Evolutionary conservation across 75 land plant genomes (phyloP).

Genomic region (Cupressus sempervirens): DNA sequence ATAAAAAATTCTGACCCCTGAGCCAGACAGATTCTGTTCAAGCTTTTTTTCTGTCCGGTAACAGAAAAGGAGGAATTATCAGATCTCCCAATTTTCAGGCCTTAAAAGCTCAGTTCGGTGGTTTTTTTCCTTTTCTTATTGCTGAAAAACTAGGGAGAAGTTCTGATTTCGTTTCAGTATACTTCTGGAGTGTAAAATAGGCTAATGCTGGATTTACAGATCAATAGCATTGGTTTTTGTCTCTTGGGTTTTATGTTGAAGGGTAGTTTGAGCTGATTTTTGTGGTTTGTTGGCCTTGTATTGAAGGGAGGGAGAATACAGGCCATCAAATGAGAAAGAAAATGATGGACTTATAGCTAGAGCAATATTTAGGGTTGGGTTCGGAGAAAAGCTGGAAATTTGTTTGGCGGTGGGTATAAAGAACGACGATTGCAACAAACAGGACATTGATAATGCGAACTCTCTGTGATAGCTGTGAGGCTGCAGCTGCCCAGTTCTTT

Average conservation of each 20-base stretch:
- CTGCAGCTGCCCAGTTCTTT: constrained; percentile 24
- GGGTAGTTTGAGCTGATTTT: background rate
- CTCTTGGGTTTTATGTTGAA: background rate
- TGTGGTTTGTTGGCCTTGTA: background rate
- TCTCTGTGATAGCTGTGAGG: constrained; percentile 28
- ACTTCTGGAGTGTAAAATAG: background rate
- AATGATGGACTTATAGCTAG: background rate
- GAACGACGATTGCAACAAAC: background rate
- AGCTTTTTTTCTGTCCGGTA: background rate
- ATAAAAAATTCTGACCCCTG: too few relatives aligned
- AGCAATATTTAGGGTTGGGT: background rate
- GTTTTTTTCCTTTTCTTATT: background rate
- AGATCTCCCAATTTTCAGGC: background rate
- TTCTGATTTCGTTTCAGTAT: too few relatives aligned
- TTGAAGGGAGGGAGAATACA: background rate
- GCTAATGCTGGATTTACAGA: background rate
- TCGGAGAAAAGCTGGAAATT: background rate
- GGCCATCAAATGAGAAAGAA: background rate
- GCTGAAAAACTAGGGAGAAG: too few relatives aligned
- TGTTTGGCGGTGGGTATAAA: background rate
- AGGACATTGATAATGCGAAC: constrained; percentile 18
- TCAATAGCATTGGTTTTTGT: background rate
- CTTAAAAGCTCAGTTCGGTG: background rate
- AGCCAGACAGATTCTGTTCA: background rate
- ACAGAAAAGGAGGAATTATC: background rate